A percentile compares a stretch with the other conserved stretches of the same genome.
phyloP scores from a whole-genome alignment of 164 flowering plant species.

The Aristolochia californica region DNA sequence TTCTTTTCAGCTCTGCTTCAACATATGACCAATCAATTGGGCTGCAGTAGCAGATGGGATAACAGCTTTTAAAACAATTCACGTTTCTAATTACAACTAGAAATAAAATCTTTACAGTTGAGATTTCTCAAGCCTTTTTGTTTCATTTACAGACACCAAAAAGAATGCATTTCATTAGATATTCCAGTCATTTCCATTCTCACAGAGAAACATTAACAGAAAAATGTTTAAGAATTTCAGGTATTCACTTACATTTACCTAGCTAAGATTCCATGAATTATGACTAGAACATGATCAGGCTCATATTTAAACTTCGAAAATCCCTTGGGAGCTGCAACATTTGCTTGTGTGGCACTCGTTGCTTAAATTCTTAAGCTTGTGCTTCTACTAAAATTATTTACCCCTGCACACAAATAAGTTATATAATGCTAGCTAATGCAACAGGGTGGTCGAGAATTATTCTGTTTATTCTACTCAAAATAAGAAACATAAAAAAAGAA shows the following conservation, averaged over 20 bases:
- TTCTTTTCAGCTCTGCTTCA: conserved; percentile 72
- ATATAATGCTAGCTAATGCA: too few species aligned
- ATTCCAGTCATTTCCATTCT: neutral
- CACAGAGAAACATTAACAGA: too few species aligned
- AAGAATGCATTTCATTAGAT: neutral
- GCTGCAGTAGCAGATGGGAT: conserved; percentile 33
- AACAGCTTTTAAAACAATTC: neutral
- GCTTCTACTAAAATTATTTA: conserved; percentile 24
- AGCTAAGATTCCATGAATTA: conserved; percentile 91
- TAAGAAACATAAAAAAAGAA: too few species aligned
- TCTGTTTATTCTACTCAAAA: too few species aligned
- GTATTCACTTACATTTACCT: conserved; percentile 33
- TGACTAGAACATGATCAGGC: conserved; percentile 96
- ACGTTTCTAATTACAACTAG: neutral
- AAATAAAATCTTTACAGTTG: neutral
- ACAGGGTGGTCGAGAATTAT: too few species aligned
- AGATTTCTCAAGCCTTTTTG: too few species aligned
- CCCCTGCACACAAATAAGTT: conserved; percentile 31
- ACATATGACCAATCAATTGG: conserved; percentile 90
- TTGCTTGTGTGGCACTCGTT: conserved; percentile 46
- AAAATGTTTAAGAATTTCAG: too few species aligned
- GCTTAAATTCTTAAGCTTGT: conserved; percentile 36
- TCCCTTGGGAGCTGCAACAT: conserved; percentile 26
- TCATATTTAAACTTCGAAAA: conserved; percentile 24
- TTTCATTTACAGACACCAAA: too few species aligned